Evolutionary conservation across 805 yeast genomes (phyloP).

Genomic region (Sugiyamaella americana): DNA sequence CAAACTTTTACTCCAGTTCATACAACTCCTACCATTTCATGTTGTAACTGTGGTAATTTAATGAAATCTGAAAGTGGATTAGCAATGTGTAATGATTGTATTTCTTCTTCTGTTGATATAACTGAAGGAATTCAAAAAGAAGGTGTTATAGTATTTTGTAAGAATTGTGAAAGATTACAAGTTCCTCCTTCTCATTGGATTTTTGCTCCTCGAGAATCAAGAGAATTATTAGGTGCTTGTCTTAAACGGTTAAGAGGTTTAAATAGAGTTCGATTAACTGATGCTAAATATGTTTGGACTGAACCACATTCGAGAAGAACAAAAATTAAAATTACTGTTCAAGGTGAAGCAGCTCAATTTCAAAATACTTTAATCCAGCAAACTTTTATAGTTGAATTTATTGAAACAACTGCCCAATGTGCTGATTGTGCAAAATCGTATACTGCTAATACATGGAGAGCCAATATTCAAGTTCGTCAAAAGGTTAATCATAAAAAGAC

Average conservation of each 20-base stretch:
- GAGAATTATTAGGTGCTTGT: constrained; percentile 83
- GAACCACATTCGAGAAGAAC: constrained; percentile 98
- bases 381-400: constrained; percentile 87
- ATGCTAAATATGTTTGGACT: constrained; percentile 96
- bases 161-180: constrained; percentile 86
- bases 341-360: constrained; percentile 79
- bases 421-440: constrained; percentile 97
- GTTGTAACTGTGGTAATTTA: constrained; percentile 96
- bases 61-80: constrained; percentile 88
- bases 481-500: constrained; percentile 97
- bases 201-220: constrained; percentile 77
- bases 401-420: constrained; percentile 94
- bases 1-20: constrained; percentile 30
- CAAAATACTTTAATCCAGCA: constrained; percentile 88
- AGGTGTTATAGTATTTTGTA: constrained; percentile 77
- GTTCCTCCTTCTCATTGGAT: constrained; percentile 96
- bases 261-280: constrained; percentile 77
- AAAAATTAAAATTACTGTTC: constrained; percentile 84
- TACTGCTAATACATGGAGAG: constrained; percentile 97
- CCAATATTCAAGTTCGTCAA: constrained; percentile 95
- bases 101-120: constrained; percentile 82
- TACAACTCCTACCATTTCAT: constrained; percentile 70
- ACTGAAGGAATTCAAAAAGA: constrained; percentile 87
- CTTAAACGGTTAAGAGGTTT: constrained; percentile 79
- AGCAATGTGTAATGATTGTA: constrained; percentile 94